These are phyloP conservation scores for Cordyceps cicadae DNA, from an alignment of 2,329 filamentous ascomycete genomes.

Conservation along the genomic window DNA sequence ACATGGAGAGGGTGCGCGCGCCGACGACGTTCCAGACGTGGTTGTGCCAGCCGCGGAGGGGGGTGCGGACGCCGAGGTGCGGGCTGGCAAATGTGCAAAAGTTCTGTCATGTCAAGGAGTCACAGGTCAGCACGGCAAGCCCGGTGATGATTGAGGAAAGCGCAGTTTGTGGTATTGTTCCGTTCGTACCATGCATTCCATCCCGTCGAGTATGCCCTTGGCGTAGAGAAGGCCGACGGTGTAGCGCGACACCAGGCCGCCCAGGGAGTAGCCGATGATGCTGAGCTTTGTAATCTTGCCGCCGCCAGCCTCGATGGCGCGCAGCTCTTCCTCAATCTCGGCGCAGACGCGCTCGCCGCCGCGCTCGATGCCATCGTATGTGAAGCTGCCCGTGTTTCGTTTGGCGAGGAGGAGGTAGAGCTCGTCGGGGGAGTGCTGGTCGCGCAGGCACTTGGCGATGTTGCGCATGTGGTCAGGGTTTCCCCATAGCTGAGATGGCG, in stretches of 20 bases:
- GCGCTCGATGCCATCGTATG: slow-evolving; percentile 61
- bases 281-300: slow-evolving; percentile 73
- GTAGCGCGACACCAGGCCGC: slow-evolving; percentile 79
- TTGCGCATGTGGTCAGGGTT: slow-evolving; percentile 65
- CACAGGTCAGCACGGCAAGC: not conserved
- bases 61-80: slow-evolving; percentile 67
- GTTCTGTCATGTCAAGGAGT: slow-evolving; percentile 43
- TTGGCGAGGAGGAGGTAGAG: slow-evolving; percentile 65
- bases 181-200: slow-evolving; percentile 60
- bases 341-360: slow-evolving; percentile 59
- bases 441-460: slow-evolving; percentile 57
- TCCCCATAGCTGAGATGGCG: slow-evolving; percentile 56
- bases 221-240: slow-evolving; percentile 76
- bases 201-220: slow-evolving; percentile 67
- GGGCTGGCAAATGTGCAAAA: slow-evolving; percentile 89
- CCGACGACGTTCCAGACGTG: slow-evolving; percentile 77
- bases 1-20: slow-evolving; percentile 70
- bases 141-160: too few species aligned
- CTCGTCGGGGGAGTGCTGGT: slow-evolving; percentile 50
- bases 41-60: slow-evolving; percentile 56
- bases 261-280: slow-evolving; percentile 81
- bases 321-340: slow-evolving; percentile 58
- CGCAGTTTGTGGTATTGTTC: not conserved
- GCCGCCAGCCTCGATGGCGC: slow-evolving; percentile 49
- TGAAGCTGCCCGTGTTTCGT: slow-evolving; percentile 64